Percentiles rank a stretch among this genome's conserved stretches.
Conservation (phyloP, 2,329 filamentous ascomycete species). For the Xylariales sp. region DNA sequence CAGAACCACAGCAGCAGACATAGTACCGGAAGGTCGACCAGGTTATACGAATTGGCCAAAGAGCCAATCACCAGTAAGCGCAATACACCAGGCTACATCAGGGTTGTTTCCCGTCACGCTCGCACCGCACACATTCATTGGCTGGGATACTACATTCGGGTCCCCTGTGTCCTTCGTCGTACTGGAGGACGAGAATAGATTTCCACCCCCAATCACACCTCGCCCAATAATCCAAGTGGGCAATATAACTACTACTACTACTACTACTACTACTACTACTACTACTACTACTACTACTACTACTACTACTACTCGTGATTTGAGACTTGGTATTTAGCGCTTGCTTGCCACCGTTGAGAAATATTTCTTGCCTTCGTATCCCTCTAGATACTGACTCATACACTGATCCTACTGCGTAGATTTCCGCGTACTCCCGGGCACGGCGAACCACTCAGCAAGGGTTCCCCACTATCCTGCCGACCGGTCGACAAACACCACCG, state of each 20-base stretch:
- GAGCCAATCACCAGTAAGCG: constrained; percentile 4
- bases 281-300: background rate
- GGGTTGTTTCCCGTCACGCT: constrained; percentile 11
- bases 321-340: constrained; percentile 2
- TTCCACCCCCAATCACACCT: constrained; percentile 25
- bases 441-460: constrained; percentile 6
- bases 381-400: background rate
- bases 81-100: background rate
- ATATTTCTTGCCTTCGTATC: background rate
- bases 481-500: background rate
- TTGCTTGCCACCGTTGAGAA: background rate
- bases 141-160: constrained; percentile 2
- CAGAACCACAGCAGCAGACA: constrained; percentile 5
- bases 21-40: background rate
- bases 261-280: background rate
- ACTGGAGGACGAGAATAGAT: constrained; percentile 17
- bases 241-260: background rate
- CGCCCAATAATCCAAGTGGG: constrained; percentile 2
- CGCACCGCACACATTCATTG: constrained; percentile 1
- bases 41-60: background rate
- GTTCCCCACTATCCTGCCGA: constrained; percentile 2
- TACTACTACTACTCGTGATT: background rate
- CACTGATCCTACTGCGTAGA: background rate
- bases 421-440: background rate
- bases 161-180: background rate